Evolutionary conservation across 129 eudicot species (phyloP), one percentile per base, ranked within the genome.

Genomic region (Apium graveolens): DNA sequence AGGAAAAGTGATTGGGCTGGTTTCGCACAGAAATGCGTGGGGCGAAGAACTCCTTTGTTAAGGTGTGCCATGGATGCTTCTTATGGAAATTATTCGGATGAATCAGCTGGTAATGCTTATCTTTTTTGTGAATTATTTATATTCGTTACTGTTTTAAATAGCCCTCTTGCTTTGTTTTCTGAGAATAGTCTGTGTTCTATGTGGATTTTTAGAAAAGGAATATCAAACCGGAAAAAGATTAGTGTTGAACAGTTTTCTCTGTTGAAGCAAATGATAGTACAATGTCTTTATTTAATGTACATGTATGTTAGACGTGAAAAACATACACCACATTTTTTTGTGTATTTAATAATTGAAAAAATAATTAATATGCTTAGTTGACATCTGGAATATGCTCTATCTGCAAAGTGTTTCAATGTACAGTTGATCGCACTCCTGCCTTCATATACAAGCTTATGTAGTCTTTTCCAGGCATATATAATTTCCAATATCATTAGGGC

Each of bases 41-140:
- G 20, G 55, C 85, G 60, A 73, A 89, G 83, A 71, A 79, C 81
- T 27, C 75, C 74, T 75, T 73, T 86, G 70, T 35, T 90, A 76
- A 90, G 83, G 78, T 92, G 92, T 85, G 87, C 96, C 65, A 91
- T 91, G 98, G 97, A 91, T 84, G 91, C 98, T 76, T 87, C 98
- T 31, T 92, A 78, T 46, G 90, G 92, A 49, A 92, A 89, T 87
- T 76, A 87, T 73, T 79, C 90, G 51, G 85, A 90, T 81, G 96
- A 85, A 69, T 82, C 96, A 76, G 71, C 88, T 17, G 93, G 97
- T 91, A 94, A 81, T 51, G 21, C 49, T 78, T 76, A 42, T 31
- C 29, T 34, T 45, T 13, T 46, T 0, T 74, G 38, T 76, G 39
- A 31, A 34, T 83, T 41, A 13, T 60, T 2, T 69, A n/a, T 3